Evolutionary conservation across 1,284 basidiomycete species (phyloP).

Genomic region (Puccinia triticina): DNA sequence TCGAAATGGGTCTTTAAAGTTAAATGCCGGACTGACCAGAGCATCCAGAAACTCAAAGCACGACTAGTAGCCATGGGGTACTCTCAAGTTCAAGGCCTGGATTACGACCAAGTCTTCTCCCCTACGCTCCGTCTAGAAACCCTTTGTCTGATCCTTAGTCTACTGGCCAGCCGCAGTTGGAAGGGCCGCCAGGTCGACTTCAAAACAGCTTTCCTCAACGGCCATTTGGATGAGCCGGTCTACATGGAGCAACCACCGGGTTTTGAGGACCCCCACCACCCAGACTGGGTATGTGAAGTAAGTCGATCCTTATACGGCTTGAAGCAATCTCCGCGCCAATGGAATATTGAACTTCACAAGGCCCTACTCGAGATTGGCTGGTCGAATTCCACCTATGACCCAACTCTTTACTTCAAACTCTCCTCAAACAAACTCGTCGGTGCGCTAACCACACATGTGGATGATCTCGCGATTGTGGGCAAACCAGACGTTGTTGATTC

Average conservation of each 20-base stretch:
- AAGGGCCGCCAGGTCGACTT: slow-evolving; percentile 1
- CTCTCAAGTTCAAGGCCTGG: not conserved
- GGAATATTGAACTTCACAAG: slow-evolving; percentile 16
- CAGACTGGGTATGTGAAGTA: not conserved
- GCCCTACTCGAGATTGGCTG: not conserved
- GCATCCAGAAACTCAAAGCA: not conserved
- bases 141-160: not conserved
- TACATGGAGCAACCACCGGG: slow-evolving; percentile 25
- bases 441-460: not conserved
- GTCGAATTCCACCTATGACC: not conserved
- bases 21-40: not conserved
- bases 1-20: slow-evolving; percentile 36
- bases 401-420: slow-evolving; percentile 10
- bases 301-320: not conserved
- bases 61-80: too few relatives aligned
- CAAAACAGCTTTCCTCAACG: slow-evolving; percentile 14
- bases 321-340: slow-evolving; percentile 29
- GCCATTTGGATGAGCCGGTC: not conserved
- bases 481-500: not conserved
- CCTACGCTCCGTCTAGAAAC: slow-evolving; percentile 4
- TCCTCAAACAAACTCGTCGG: not conserved
- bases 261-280: not conserved
- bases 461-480: not conserved
- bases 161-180: not conserved
- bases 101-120: not conserved